Conservation (phyloP, 2,329 filamentous ascomycete species). For the Teratosphaeria epicoccoides region DNA sequence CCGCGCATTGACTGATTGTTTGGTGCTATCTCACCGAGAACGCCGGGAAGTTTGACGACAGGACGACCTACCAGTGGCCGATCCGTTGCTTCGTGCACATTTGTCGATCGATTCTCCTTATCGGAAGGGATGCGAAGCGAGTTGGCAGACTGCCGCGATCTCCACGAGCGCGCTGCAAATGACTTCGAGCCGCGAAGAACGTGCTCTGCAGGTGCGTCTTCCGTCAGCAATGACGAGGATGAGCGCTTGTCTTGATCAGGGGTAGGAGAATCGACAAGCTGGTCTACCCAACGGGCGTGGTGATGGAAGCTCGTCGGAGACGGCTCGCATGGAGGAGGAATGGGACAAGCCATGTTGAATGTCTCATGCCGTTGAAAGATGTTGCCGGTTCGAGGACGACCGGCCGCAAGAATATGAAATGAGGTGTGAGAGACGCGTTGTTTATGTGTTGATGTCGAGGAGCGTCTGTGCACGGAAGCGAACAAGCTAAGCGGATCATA, state of each 20-base stretch:
- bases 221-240: constrained; percentile 9
- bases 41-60: constrained; percentile 7
- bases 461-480: background rate
- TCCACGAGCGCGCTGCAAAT: constrained; percentile 26
- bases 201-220: constrained; percentile 22
- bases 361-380: background rate
- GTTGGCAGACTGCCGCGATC: constrained; percentile 20
- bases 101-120: constrained; percentile 23
- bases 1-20: constrained; percentile 22
- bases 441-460: background rate
- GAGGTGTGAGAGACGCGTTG: background rate
- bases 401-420: background rate
- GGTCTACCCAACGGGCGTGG: constrained; percentile 11
- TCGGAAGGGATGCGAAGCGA: constrained; percentile 22
- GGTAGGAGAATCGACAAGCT: constrained; percentile 14
- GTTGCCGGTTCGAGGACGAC: background rate
- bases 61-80: constrained; percentile 7
- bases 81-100: constrained; percentile 9
- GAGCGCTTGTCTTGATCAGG: background rate
- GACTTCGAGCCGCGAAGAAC: constrained; percentile 28
- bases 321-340: background rate
- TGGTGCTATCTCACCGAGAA: constrained; percentile 25
- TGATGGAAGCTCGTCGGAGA: background rate
- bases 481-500: constrained; percentile 10
- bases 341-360: constrained; percentile 1